These are phyloP conservation scores for Debaryomyces coudertii DNA, from an alignment of 1,139 yeast species.

Conservation along the genomic window DNA sequence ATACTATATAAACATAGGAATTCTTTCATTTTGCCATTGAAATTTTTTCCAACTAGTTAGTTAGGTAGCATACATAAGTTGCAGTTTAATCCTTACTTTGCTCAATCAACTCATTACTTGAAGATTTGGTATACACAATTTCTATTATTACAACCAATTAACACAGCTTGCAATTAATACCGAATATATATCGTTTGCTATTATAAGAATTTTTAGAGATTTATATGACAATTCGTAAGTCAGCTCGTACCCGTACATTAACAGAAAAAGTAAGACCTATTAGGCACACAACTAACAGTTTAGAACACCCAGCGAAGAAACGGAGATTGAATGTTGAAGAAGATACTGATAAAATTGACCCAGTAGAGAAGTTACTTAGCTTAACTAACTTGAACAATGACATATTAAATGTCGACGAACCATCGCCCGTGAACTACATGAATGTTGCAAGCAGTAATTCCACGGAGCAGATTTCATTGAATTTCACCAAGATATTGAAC, in stretches of 20 bases:
- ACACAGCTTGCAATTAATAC: neutral
- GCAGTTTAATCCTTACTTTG: conserved; percentile 1
- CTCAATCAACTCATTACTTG: neutral
- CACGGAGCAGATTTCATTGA: conserved; percentile 25
- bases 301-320: conserved; percentile 18
- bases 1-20: conserved; percentile 9
- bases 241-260: conserved; percentile 32
- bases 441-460: conserved; percentile 8
- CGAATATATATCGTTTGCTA: neutral
- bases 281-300: conserved; percentile 17
- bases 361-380: conserved; percentile 47
- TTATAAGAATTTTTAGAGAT: conserved; percentile 9
- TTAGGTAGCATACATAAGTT: conserved; percentile 1
- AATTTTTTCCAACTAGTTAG: neutral
- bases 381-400: conserved; percentile 38
- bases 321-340: conserved; percentile 18
- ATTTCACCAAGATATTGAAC: conserved; percentile 44
- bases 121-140: neutral
- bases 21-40: conserved; percentile 2
- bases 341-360: conserved; percentile 42
- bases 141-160: conserved; percentile 3
- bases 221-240: conserved; percentile 37
- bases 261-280: conserved; percentile 23
- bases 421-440: conserved; percentile 12
- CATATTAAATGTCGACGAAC: conserved; percentile 28